Percentiles rank a stretch among this genome's conserved stretches.
phyloP scores from a whole-genome alignment of 2,329 filamentous ascomycete species.

The Stagonosporopsis tanaceti region DNA sequence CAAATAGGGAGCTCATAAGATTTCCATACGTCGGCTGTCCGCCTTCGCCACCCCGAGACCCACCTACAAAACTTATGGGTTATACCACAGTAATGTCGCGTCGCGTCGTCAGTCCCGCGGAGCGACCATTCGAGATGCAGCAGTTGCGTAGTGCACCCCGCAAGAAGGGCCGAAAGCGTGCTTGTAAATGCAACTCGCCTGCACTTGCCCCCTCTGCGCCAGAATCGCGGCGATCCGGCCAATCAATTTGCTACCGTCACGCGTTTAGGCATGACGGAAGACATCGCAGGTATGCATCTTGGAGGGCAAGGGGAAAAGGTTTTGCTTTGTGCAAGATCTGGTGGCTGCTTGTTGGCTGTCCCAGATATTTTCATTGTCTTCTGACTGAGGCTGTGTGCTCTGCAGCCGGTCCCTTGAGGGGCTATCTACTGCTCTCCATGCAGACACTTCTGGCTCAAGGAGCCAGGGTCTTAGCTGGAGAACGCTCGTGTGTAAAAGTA shows the following conservation, averaged over 20 bases:
- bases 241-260: slow-evolving; percentile 5
- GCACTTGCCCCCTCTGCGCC: background rate
- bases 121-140: background rate
- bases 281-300: background rate
- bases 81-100: no score
- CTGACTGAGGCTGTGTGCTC: background rate
- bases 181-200: background rate
- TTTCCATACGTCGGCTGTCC: no score
- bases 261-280: background rate
- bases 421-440: slow-evolving; percentile 6
- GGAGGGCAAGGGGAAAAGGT: background rate
- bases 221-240: background rate
- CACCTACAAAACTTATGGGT: no score
- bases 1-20: no score
- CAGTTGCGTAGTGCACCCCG: slow-evolving; percentile 7
- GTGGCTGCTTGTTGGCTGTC: background rate
- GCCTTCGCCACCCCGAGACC: no score
- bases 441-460: background rate
- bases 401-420: slow-evolving; percentile 7
- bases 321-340: slow-evolving; percentile 5
- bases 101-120: background rate
- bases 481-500: slow-evolving; percentile 4
- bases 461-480: background rate
- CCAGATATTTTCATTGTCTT: slow-evolving; percentile 5
- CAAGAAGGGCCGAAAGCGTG: slow-evolving; percentile 9